Evolutionary conservation across 164 flowering plant genomes (phyloP).

Genomic region (Aristolochia fimbriata): DNA sequence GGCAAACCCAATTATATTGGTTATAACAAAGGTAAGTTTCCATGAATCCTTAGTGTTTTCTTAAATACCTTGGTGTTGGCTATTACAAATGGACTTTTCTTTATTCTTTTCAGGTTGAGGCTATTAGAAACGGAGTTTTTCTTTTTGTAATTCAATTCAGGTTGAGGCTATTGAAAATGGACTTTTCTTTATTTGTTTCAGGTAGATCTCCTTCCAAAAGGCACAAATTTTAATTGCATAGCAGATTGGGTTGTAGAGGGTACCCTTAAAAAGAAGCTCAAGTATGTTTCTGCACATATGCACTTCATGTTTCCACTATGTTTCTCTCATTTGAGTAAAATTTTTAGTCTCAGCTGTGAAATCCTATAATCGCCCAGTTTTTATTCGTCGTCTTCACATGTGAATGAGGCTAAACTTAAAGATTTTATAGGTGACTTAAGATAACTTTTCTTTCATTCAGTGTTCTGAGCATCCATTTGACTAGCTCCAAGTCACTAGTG

Average conservation of each 20-base stretch:
- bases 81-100: not conserved
- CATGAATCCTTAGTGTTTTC: no score
- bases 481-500: constrained; percentile 90
- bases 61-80: no score
- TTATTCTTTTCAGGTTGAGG: not conserved
- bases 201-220: constrained; percentile 98
- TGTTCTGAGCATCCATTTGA: constrained; percentile 85
- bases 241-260: constrained; percentile 99
- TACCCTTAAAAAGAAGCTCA: constrained; percentile 79
- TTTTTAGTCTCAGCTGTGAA: no score
- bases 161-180: not conserved
- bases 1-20: constrained; percentile 91
- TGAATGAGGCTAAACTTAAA: no score
- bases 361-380: no score
- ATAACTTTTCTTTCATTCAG: constrained; percentile 31
- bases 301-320: not conserved
- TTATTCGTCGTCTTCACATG: no score
- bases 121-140: not conserved
- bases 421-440: no score
- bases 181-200: constrained; percentile 14
- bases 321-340: no score
- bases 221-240: constrained; percentile 83
- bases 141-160: not conserved
- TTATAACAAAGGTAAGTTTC: constrained; percentile 72
- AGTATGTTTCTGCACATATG: constrained; percentile 37